phyloP scores from a whole-genome alignment of 116 monocot species.

The Posidonia oceanica region DNA sequence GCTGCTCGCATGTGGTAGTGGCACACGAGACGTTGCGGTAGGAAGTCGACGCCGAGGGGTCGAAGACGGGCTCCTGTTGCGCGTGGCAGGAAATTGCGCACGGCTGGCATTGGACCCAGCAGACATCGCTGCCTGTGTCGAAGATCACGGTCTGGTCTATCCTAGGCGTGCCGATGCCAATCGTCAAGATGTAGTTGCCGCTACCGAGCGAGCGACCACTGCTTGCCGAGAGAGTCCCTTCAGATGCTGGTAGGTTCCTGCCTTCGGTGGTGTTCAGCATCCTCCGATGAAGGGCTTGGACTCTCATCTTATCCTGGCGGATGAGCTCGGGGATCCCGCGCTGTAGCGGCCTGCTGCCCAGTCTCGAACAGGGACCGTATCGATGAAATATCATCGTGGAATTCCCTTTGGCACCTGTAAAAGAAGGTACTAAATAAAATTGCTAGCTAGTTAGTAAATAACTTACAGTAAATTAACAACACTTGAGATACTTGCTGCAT shows the following conservation, averaged over 20 bases:
- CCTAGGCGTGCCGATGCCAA: constrained; percentile 36
- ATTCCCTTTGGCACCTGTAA: background rate
- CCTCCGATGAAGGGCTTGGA: constrained; percentile 22
- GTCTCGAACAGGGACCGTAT: constrained; percentile 20
- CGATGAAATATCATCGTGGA: constrained; percentile 7
- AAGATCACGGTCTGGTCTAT: constrained; percentile 20
- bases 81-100: constrained; percentile 10
- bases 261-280: background rate
- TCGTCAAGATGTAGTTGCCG: constrained; percentile 24
- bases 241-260: background rate
- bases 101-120: constrained; percentile 39
- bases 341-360: background rate
- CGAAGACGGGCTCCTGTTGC: constrained; percentile 22
- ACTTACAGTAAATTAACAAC: too few species aligned
- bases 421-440: background rate
- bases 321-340: constrained; percentile 18
- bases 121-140: constrained; percentile 16
- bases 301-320: constrained; percentile 29
- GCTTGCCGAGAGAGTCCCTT: constrained; percentile 6
- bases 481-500: too few species aligned
- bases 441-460: background rate
- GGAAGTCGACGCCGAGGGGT: constrained; percentile 27
- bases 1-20: constrained; percentile 10
- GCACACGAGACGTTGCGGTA: constrained; percentile 22
- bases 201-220: constrained; percentile 1